Conservation (phyloP, 2,329 filamentous ascomycete genomes). For the Magnaporthiopsis incrustans region DNA sequence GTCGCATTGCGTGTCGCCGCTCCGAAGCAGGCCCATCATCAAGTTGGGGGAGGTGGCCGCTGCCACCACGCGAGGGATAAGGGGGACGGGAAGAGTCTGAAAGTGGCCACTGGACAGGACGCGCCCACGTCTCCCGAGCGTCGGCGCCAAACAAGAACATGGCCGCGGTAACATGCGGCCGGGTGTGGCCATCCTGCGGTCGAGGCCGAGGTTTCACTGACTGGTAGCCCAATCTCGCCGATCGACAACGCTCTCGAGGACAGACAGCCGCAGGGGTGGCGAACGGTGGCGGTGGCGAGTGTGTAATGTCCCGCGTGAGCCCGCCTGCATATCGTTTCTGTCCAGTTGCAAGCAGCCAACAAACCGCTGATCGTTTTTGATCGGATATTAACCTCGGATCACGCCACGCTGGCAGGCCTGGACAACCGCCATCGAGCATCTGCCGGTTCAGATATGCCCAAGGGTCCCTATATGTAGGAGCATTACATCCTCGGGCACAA, state of each 20-base stretch:
- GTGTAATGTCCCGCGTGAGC: not conserved
- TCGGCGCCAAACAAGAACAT: not conserved
- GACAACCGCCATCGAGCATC: not conserved
- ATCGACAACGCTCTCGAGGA: not conserved
- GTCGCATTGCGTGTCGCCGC: not conserved
- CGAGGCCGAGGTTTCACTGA: not conserved
- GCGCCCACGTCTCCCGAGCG: not conserved
- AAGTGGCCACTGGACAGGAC: not conserved
- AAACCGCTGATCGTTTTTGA: not conserved
- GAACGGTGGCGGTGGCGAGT: not conserved
- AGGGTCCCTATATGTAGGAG: not conserved
- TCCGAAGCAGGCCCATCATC: not conserved
- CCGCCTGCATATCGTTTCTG: not conserved
- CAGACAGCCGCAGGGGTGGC: not conserved
- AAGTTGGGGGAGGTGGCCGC: not conserved
- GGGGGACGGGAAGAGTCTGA: too few species aligned
- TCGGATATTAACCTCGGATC: not conserved
- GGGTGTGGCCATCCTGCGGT: not conserved
- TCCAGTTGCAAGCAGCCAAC: not conserved
- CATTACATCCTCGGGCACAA: not conserved
- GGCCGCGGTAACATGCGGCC: not conserved
- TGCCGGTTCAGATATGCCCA: not conserved
- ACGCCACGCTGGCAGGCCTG: not conserved
- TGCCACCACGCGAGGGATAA: too few species aligned
- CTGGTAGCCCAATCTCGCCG: not conserved